phyloP scores from a whole-genome alignment of 306 rosid species.

The Potentilla sterilis region DNA sequence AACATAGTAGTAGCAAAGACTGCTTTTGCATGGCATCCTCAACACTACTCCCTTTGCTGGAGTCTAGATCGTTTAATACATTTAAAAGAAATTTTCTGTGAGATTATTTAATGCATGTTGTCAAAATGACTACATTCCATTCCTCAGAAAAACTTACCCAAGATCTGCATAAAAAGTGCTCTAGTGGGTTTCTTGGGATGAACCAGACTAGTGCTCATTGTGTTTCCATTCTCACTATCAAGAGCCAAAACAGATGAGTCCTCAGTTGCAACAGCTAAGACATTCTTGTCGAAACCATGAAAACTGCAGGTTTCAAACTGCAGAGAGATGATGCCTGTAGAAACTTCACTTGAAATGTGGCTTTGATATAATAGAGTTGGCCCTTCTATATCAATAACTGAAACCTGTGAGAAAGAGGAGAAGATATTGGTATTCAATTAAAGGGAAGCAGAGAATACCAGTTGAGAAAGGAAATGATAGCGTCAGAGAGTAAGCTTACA shows the following conservation, averaged over 20 bases:
- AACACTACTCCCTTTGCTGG: conserved; percentile 36
- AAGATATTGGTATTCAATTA: not conserved
- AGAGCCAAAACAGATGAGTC: conserved; percentile 76
- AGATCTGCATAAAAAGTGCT: conserved; percentile 71
- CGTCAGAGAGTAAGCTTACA: conserved; percentile 43
- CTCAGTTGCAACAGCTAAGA: conserved; percentile 63
- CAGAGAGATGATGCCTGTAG: conserved; percentile 60
- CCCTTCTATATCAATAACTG: conserved; percentile 64
- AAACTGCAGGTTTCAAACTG: conserved; percentile 61
- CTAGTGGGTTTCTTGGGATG: conserved; percentile 83
- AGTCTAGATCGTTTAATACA: conserved; percentile 33
- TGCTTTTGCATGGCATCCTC: conserved; percentile 52
- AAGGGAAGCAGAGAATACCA: not conserved
- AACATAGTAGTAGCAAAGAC: conserved; percentile 54
- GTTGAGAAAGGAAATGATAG: conserved; percentile 7
- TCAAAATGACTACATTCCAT: conserved; percentile 13
- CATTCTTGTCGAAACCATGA: conserved; percentile 73
- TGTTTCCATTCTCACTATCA: conserved; percentile 69
- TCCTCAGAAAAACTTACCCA: conserved; percentile 47
- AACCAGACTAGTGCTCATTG: conserved; percentile 42
- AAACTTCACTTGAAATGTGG: conserved; percentile 66
- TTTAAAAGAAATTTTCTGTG: conserved; percentile 14
- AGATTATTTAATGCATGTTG: conserved; percentile 20
- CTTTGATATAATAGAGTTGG: conserved; percentile 60
- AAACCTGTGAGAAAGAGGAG: conserved; percentile 49